phyloP scores from a whole-genome alignment of 208 protist genomes.

The Trypanosoma melophagium region DNA sequence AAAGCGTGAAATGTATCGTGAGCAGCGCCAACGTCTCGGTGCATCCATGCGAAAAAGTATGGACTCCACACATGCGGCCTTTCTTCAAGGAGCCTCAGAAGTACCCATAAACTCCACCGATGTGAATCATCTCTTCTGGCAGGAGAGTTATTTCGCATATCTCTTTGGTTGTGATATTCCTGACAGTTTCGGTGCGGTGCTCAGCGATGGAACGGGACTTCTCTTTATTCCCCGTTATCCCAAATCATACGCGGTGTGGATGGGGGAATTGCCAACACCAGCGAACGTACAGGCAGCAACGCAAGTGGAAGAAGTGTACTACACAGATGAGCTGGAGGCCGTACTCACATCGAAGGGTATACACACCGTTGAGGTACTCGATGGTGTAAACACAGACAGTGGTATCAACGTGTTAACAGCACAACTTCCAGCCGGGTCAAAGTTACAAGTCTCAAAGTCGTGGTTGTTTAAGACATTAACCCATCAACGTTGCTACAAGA shows the following conservation, averaged over 20 bases:
- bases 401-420: conserved; percentile 60
- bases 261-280: conserved; percentile 82
- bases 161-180: conserved; percentile 89
- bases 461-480: conserved; percentile 69
- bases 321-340: conserved; percentile 73
- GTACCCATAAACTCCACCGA: conserved; percentile 90
- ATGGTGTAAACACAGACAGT: conserved; percentile 83
- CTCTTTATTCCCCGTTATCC: conserved; percentile 89
- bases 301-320: conserved; percentile 81
- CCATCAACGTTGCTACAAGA: conserved; percentile 87
- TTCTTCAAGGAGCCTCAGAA: conserved; percentile 80
- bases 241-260: conserved; percentile 89
- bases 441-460: conserved; percentile 23
- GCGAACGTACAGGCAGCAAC: conserved; percentile 54
- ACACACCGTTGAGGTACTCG: conserved; percentile 70
- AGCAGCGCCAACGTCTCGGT: conserved; percentile 81
- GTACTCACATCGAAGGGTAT: conserved; percentile 50
- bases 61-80: conserved; percentile 58
- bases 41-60: conserved; percentile 34
- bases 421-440: conserved; percentile 40
- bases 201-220: conserved; percentile 55
- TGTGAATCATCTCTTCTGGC: conserved; percentile 86
- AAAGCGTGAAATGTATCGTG: conserved; percentile 75
- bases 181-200: conserved; percentile 77
- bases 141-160: conserved; percentile 95